Percentiles rank a stretch among this genome's conserved stretches.
These are phyloP conservation scores for Carnegiea gigantea DNA, from an alignment of 179 eudicot species.

Conservation along the genomic window DNA sequence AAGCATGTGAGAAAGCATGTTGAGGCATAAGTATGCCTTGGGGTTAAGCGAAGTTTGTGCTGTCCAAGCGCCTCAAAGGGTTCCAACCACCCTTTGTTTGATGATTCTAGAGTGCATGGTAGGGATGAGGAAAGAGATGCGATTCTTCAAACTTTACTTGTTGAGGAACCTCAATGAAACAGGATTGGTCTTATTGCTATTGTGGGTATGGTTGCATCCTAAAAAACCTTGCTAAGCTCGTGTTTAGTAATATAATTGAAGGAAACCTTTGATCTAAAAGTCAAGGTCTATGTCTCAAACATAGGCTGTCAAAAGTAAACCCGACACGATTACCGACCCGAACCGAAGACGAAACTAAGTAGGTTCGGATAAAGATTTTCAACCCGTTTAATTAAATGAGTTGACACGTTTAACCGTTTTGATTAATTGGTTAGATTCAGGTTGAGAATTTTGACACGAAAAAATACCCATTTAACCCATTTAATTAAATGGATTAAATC, in stretches of 20 bases:
- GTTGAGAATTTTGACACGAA: too few relatives aligned
- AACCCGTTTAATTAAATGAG: too few relatives aligned
- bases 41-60: background rate
- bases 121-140: background rate
- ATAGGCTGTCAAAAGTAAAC: too few relatives aligned
- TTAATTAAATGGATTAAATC: too few relatives aligned
- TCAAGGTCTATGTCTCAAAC: constrained; percentile 25
- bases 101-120: background rate
- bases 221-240: constrained; percentile 25
- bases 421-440: too few relatives aligned
- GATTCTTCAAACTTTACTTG: background rate
- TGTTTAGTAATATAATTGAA: constrained; percentile 17
- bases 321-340: too few relatives aligned
- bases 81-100: background rate
- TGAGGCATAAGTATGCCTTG: background rate
- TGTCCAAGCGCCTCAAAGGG: background rate
- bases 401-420: too few relatives aligned
- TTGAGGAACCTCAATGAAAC: background rate
- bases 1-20: background rate
- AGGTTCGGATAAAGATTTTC: too few relatives aligned
- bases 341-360: too few relatives aligned
- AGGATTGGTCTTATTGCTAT: constrained; percentile 16
- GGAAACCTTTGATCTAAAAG: constrained; percentile 15
- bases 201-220: constrained; percentile 25
- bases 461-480: too few relatives aligned